A percentile compares a stretch with the other conserved stretches of the same genome.
These are phyloP conservation scores for Albatrellus ellisii DNA, from an alignment of 768 basidiomycete species.

Conservation along the genomic window DNA sequence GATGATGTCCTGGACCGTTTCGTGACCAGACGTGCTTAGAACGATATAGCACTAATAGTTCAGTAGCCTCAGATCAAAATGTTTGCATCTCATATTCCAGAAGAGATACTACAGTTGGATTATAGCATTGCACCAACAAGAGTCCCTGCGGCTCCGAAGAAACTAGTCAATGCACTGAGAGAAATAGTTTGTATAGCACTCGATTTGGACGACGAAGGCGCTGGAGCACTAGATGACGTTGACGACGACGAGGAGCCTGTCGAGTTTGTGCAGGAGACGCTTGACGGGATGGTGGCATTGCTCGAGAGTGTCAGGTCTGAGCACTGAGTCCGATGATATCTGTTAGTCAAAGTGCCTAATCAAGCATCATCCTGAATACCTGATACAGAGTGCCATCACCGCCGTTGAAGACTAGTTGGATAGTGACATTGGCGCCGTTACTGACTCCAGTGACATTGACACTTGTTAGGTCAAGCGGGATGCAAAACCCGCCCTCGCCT, in stretches of 20 bases:
- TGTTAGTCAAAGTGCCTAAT: background rate
- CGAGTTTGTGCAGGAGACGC: conserved; percentile 24
- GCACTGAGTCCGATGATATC: conserved; percentile 39
- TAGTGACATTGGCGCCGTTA: conserved; percentile 61
- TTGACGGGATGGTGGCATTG: conserved; percentile 34
- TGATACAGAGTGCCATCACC: conserved; percentile 67
- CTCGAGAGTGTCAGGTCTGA: conserved; percentile 63
- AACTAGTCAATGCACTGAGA: too few relatives aligned
- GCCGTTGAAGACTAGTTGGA: conserved; percentile 54
- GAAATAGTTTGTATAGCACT: too few relatives aligned
- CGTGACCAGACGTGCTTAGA: too few relatives aligned
- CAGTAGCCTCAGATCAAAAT: too few relatives aligned
- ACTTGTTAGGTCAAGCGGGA: conserved; percentile 46
- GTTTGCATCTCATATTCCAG: too few relatives aligned
- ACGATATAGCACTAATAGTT: too few relatives aligned
- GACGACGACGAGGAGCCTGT: conserved; percentile 4
- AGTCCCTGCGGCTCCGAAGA: too few relatives aligned
- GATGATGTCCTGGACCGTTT: too few relatives aligned
- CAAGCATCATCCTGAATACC: conserved; percentile 22
- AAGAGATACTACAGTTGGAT: too few relatives aligned
- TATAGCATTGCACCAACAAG: too few relatives aligned
- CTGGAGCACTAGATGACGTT: background rate
- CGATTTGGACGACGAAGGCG: background rate
- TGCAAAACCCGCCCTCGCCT: conserved; percentile 53
- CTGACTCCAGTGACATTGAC: conserved; percentile 35